Evolutionary conservation across 371 early-diverging fungal genomes (phyloP).

Genomic region (Mycotypha africana): DNA sequence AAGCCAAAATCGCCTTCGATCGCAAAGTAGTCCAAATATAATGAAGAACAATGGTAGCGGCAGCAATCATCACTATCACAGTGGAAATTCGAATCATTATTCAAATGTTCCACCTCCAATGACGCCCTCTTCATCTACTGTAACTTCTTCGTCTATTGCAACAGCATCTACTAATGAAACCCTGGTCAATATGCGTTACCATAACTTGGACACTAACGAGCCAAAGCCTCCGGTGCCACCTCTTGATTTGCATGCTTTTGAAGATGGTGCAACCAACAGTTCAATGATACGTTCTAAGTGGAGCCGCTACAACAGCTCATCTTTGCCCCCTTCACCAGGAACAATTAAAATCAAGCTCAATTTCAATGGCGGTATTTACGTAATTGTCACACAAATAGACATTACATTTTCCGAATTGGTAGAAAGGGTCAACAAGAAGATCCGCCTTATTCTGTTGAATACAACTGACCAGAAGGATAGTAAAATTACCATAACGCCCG

Average conservation of each 20-base stretch:
- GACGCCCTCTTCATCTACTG: not conserved
- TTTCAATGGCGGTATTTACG: constrained; percentile 78
- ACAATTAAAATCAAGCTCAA: constrained; percentile 77
- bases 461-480: constrained; percentile 16
- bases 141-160: not conserved
- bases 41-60: no score
- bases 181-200: no score
- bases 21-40: constrained; percentile 66
- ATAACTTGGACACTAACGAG: no score
- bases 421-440: constrained; percentile 80
- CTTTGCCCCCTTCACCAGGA: constrained; percentile 15
- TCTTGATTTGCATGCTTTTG: no score
- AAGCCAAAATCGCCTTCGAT: constrained; percentile 49
- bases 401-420: constrained; percentile 69
- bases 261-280: no score
- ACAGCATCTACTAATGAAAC: not conserved
- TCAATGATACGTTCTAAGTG: no score
- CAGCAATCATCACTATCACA: no score
- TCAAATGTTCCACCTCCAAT: no score
- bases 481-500: no score
- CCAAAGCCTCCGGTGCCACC: no score
- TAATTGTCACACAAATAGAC: constrained; percentile 71
- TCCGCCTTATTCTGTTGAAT: constrained; percentile 74
- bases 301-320: not conserved
- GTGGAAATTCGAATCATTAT: no score